Evolutionary conservation across 2,329 filamentous ascomycete genomes (phyloP).

Genomic region (Verticillium nonalfalfae): DNA sequence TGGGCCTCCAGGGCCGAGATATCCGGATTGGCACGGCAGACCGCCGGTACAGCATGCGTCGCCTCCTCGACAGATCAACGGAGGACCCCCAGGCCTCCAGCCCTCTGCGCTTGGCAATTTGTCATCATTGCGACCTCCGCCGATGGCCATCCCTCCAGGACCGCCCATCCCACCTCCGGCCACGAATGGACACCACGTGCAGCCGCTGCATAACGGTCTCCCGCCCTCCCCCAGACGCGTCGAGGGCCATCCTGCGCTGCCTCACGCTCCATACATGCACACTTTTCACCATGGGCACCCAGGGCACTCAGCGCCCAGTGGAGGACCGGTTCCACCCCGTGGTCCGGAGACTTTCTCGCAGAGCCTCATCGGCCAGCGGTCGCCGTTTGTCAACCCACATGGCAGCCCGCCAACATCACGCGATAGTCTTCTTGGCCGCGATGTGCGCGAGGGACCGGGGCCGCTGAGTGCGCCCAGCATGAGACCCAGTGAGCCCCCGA

Average conservation of each 20-base stretch:
- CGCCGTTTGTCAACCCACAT: slow-evolving; percentile 35
- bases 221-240: slow-evolving; percentile 42
- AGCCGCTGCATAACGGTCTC: slow-evolving; percentile 36
- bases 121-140: slow-evolving; percentile 43
- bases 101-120: slow-evolving; percentile 25
- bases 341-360: slow-evolving; percentile 40
- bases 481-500: slow-evolving; percentile 15
- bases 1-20: slow-evolving; percentile 13
- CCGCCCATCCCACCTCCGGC: slow-evolving; percentile 32
- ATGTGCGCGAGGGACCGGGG: slow-evolving; percentile 9
- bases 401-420: slow-evolving; percentile 34
- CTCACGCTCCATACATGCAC: slow-evolving; percentile 17
- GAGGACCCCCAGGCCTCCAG: slow-evolving; percentile 28
- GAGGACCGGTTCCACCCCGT: slow-evolving; percentile 31
- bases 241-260: slow-evolving; percentile 20
- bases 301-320: slow-evolving; percentile 26
- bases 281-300: slow-evolving; percentile 18
- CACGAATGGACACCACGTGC: slow-evolving; percentile 33
- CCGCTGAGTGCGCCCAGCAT: slow-evolving; percentile 16
- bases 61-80: slow-evolving; percentile 42
- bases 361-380: slow-evolving; percentile 31
- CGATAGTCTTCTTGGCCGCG: slow-evolving; percentile 21
- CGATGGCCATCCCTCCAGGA: slow-evolving; percentile 33
- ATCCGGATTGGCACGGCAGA: slow-evolving; percentile 40
- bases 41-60: slow-evolving; percentile 42